Evolutionary conservation across 2,329 filamentous ascomycete species (phyloP).

Genomic region (Daldinia eschscholtzii): DNA sequence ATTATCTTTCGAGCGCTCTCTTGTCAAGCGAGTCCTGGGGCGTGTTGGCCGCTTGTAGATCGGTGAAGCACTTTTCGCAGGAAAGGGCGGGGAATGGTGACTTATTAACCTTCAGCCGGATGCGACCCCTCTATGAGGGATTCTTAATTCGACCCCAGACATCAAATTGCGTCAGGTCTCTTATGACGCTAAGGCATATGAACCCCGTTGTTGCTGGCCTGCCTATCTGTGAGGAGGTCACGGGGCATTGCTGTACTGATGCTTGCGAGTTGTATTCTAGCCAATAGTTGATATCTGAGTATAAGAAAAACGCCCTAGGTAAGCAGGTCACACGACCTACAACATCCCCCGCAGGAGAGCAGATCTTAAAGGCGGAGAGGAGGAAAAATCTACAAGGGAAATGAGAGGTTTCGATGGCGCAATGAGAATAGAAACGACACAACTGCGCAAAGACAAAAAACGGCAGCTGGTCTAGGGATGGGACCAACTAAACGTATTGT

Average conservation of each 20-base stretch:
- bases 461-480: constrained; percentile 20
- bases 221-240: constrained; percentile 38
- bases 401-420: constrained; percentile 38
- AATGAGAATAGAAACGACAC: constrained; percentile 28
- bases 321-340: constrained; percentile 49
- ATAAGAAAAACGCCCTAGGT: constrained; percentile 38
- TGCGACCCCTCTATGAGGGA: constrained; percentile 40
- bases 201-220: constrained; percentile 24
- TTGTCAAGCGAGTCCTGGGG: constrained; percentile 30
- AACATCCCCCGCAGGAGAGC: constrained; percentile 43
- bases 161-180: constrained; percentile 26
- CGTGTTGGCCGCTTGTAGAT: constrained; percentile 25
- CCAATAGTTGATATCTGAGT: constrained; percentile 43
- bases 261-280: constrained; percentile 36
- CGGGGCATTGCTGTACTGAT: constrained; percentile 36
- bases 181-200: constrained; percentile 32
- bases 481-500: constrained; percentile 13
- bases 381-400: constrained; percentile 38
- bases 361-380: constrained; percentile 45
- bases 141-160: constrained; percentile 34
- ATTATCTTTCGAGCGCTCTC: constrained; percentile 13
- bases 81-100: constrained; percentile 40
- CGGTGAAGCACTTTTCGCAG: constrained; percentile 29
- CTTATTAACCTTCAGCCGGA: constrained; percentile 40
- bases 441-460: constrained; percentile 21